Evolutionary conservation across 2,329 filamentous ascomycete species (phyloP).

Genomic region (Penicillium sp.): DNA sequence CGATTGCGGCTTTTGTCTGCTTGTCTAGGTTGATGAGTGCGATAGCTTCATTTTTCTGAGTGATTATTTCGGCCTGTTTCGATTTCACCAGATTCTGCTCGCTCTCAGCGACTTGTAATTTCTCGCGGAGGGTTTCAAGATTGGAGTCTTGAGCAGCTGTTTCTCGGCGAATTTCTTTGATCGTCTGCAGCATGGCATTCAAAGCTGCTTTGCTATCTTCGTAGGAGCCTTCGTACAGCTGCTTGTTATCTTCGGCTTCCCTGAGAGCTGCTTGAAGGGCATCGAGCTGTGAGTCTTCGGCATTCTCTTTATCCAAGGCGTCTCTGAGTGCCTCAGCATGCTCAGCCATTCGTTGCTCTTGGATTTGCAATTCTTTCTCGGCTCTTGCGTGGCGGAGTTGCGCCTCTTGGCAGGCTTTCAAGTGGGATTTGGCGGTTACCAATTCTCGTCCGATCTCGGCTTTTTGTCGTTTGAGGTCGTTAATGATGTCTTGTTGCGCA

Average conservation of each 20-base stretch:
- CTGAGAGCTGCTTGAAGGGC: constrained; percentile 56
- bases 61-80: constrained; percentile 53
- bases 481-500: constrained; percentile 47
- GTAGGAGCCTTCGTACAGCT: constrained; percentile 44
- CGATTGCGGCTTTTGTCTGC: constrained; percentile 45
- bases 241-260: constrained; percentile 51
- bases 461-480: constrained; percentile 56
- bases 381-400: constrained; percentile 50
- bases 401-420: constrained; percentile 50
- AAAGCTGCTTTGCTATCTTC: constrained; percentile 49
- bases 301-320: constrained; percentile 54
- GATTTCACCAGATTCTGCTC: constrained; percentile 51
- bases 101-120: constrained; percentile 54
- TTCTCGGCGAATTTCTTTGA: constrained; percentile 39
- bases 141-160: constrained; percentile 33
- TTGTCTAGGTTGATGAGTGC: constrained; percentile 51
- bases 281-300: constrained; percentile 64
- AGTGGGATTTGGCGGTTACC: constrained; percentile 47
- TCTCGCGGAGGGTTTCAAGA: constrained; percentile 38
- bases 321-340: constrained; percentile 64
- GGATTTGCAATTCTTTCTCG: constrained; percentile 50
- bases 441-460: constrained; percentile 51
- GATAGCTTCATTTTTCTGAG: constrained; percentile 60
- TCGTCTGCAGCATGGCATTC: constrained; percentile 40
- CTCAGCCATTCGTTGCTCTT: constrained; percentile 59